Evolutionary conservation across 345 rosid genomes (phyloP).

Genomic region (Citrus sp.): DNA sequence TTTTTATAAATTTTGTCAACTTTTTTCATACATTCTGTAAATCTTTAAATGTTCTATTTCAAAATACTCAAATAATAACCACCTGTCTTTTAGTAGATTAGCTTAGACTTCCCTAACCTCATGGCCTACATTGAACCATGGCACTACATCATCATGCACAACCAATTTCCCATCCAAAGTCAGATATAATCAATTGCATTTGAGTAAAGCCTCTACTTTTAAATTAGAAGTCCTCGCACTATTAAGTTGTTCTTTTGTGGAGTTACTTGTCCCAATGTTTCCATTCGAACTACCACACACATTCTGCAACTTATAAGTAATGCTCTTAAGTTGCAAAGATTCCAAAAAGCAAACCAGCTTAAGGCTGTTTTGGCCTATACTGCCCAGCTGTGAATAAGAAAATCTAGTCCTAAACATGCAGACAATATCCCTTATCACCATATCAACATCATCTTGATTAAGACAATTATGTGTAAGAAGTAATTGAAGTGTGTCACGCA

Average conservation of each 20-base stretch:
- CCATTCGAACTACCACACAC: neutral
- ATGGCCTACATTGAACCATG: too few relatives aligned
- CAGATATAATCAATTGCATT: neutral
- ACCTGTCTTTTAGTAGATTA: too few relatives aligned
- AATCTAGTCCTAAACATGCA: neutral
- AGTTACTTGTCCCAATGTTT: neutral
- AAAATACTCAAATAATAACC: too few relatives aligned
- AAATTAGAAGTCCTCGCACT: neutral
- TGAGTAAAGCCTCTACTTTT: neutral
- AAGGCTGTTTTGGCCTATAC: neutral
- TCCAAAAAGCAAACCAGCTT: neutral
- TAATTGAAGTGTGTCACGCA: neutral
- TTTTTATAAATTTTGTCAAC: too few relatives aligned
- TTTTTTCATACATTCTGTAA: too few relatives aligned
- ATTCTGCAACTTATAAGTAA: neutral
- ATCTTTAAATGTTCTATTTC: too few relatives aligned
- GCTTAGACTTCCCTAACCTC: too few relatives aligned
- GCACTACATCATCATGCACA: too few relatives aligned
- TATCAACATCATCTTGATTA: neutral
- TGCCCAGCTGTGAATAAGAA: neutral
- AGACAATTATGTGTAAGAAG: neutral
- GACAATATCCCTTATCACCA: neutral
- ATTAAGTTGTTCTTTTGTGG: too few relatives aligned
- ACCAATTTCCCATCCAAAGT: too few relatives aligned
- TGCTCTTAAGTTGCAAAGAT: neutral